phyloP scores from a whole-genome alignment of 1,139 yeast species.

The Scheffersomyces stambukii region DNA sequence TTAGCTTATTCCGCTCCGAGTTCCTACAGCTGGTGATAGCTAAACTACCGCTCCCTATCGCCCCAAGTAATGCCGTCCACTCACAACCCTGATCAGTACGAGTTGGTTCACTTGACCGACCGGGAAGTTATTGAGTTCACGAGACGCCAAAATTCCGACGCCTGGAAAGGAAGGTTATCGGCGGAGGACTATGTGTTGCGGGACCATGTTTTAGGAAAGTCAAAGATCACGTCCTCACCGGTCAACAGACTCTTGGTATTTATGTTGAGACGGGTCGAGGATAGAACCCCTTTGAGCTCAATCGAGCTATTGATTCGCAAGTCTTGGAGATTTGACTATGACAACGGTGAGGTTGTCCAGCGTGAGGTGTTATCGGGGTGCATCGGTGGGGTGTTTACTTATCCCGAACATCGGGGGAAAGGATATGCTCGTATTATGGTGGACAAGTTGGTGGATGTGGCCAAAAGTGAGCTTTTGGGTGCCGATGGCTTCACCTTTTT shows the following conservation, averaged over 20 bases:
- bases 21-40: too few species aligned
- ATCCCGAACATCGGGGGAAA: slow-evolving; percentile 51
- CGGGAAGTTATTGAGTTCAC: slow-evolving; percentile 46
- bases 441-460: slow-evolving; percentile 35
- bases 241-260: slow-evolving; percentile 26
- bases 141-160: slow-evolving; percentile 38
- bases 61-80: too few species aligned
- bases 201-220: slow-evolving; percentile 41
- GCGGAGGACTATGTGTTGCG: slow-evolving; percentile 47
- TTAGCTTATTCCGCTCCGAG: too few species aligned
- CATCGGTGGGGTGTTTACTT: slow-evolving; percentile 65
- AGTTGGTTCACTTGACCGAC: slow-evolving; percentile 26
- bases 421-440: slow-evolving; percentile 66
- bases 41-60: too few species aligned
- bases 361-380: slow-evolving; percentile 42
- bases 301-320: slow-evolving; percentile 35
- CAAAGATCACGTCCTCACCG: slow-evolving; percentile 23
- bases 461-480: slow-evolving; percentile 21
- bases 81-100: slow-evolving; percentile 11
- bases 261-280: slow-evolving; percentile 21
- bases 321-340: slow-evolving; percentile 20
- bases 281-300: slow-evolving; percentile 25
- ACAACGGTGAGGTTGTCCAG: slow-evolving; percentile 16
- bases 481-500: slow-evolving; percentile 45
- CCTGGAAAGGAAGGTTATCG: slow-evolving; percentile 53